Conservation (phyloP, 257 asterid species). For the Solanum sitiens region DNA sequence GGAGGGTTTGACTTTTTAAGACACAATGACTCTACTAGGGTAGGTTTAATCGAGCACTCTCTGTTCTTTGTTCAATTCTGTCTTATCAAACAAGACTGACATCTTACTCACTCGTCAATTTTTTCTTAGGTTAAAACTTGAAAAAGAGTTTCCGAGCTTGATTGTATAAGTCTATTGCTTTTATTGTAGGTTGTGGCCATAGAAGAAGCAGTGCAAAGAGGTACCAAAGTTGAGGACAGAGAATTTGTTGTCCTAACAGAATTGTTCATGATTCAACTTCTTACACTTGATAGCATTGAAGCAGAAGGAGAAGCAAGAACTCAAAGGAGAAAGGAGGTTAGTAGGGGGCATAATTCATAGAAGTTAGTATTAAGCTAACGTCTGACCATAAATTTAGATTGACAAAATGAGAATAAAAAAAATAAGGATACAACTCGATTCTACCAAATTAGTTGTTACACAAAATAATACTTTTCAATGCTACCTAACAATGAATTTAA, state of each 20-base stretch:
- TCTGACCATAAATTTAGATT: background rate
- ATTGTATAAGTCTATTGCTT: background rate
- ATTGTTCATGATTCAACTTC: conserved; percentile 18
- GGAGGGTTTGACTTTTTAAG: background rate
- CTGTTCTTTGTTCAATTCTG: background rate
- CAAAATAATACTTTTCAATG: background rate
- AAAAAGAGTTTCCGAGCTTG: background rate
- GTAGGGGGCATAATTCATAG: background rate
- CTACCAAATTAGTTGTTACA: too few species aligned
- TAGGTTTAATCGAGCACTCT: background rate
- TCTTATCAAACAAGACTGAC: background rate
- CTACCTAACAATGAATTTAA: background rate
- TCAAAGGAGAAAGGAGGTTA: conserved; percentile 17
- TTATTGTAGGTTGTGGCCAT: conserved; percentile 8
- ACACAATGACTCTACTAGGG: background rate
- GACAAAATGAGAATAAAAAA: background rate
- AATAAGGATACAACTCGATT: background rate
- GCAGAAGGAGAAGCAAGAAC: conserved; percentile 17
- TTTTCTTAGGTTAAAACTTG: background rate
- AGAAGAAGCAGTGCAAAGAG: conserved; percentile 9
- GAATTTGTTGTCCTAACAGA: conserved; percentile 14
- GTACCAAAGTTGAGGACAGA: conserved; percentile 1
- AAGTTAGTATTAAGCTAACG: background rate
- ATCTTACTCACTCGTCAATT: background rate
- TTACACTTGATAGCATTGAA: conserved; percentile 16